Base-by-base conservation (phyloP, 805 yeast genomes). In the Saturnispora halmiae region DNA sequence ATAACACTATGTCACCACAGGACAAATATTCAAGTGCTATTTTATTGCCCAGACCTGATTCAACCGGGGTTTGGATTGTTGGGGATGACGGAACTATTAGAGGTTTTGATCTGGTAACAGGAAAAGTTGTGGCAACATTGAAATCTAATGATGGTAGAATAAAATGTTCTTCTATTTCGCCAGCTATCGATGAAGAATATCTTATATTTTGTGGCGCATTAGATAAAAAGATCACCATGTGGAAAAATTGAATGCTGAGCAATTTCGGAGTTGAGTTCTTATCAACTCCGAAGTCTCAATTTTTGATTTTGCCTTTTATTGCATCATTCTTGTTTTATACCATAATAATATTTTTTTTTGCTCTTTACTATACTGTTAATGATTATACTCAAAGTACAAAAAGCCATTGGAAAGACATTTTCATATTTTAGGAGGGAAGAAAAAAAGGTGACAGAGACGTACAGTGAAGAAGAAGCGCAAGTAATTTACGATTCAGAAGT, bases 31-130 rank as follows among this genome's bases (percentile, higher is more conserved):
- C 81, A 2, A 68, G 61, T 40, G 69, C 82, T 0, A 50, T 62
- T 11, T 54, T 81, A 3, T 25, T 51, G 2, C 22, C 50, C 9
- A 50, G 65, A 34, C 50, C 53, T 4, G 24, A 32, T 10, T 44
- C 46, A 7, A 51, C 58, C 20, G 88, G 87, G 0, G 40, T 80
- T 2, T 80, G 87, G 85, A 64, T 79, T 0, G 61, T 71, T 36
- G 79, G 86, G 3, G 87, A 81, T 47, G 87, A 80, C 54, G 90
- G 88, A 0, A 45, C 55, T 1, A 51, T 81, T 1, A 54, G 86
- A 34, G 87, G 85, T 0, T 52, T 79, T 8, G 80, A 79, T 49
- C 46, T 78, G 21, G 51, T 59, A 11, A 52, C 58, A 10, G 72
- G 65, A 18, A 53, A 48, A 46, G 61, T 56, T 15, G 54, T 58